Percentiles rank a stretch among this genome's conserved stretches.
phyloP scores from a whole-genome alignment of 345 rosid species.

The Balakata baccata region DNA sequence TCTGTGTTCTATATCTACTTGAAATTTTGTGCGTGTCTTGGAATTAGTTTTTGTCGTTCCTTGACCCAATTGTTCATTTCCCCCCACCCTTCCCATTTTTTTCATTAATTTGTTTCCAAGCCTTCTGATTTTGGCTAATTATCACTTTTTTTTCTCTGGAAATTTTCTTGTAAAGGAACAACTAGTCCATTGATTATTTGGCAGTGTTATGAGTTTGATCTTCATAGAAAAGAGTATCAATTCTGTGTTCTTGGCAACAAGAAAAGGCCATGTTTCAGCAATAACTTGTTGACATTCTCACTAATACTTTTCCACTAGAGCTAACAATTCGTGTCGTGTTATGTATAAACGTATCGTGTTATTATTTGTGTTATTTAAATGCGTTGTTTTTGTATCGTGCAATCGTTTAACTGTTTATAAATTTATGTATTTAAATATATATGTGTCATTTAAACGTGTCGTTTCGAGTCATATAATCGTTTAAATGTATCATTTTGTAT shows the following conservation, averaged over 20 bases:
- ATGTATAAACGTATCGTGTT: too few relatives aligned
- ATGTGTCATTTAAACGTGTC: too few relatives aligned
- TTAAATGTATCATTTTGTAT: too few relatives aligned
- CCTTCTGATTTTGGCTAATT: conserved; percentile 40
- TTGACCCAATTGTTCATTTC: conserved; percentile 37
- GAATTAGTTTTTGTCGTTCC: conserved; percentile 45
- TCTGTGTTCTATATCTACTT: conserved; percentile 61
- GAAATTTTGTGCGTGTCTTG: conserved; percentile 64
- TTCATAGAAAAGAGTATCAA: conserved; percentile 15
- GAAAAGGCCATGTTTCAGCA: not conserved
- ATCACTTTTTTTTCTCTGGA: conserved; percentile 22
- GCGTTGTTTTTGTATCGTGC: too few relatives aligned
- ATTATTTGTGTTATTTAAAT: too few relatives aligned
- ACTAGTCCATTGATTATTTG: conserved; percentile 45
- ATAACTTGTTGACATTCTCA: too few relatives aligned
- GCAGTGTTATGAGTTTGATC: conserved; percentile 28
- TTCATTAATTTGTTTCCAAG: conserved; percentile 40
- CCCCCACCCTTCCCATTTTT: not conserved
- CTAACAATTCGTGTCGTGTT: too few relatives aligned
- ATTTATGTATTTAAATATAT: too few relatives aligned
- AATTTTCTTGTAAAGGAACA: conserved; percentile 48
- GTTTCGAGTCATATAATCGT: too few relatives aligned
- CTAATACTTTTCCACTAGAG: too few relatives aligned
- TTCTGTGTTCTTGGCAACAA: conserved; percentile 7
- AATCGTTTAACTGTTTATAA: too few relatives aligned